Evolutionary conservation across 2,329 filamentous ascomycete species (phyloP).

Genomic region (Colletotrichum nymphaeae): DNA sequence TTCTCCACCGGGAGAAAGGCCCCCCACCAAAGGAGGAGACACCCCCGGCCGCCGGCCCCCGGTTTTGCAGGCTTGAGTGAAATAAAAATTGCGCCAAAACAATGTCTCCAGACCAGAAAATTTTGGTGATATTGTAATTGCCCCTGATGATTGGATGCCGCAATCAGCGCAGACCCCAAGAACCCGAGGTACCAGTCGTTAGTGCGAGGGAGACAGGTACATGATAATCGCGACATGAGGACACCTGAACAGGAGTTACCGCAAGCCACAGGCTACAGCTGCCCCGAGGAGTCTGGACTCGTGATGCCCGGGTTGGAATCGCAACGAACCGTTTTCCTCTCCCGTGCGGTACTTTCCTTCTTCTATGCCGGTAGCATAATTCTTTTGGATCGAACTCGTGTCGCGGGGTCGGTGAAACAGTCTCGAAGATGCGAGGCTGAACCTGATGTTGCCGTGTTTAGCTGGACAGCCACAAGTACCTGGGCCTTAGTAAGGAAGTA

Average conservation of each 20-base stretch:
- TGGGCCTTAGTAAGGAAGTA: background rate
- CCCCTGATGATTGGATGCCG: slow-evolving; percentile 24
- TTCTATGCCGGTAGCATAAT: background rate
- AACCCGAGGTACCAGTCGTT: background rate
- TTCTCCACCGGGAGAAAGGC: slow-evolving; percentile 6
- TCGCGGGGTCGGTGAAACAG: slow-evolving; percentile 7
- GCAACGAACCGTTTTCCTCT: background rate
- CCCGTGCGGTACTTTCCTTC: slow-evolving; percentile 6
- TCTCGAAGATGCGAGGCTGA: background rate
- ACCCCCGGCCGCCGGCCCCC: slow-evolving; percentile 6
- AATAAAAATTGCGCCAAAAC: slow-evolving; percentile 1
- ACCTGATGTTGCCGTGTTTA: background rate
- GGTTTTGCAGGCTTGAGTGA: background rate
- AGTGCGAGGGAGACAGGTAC: background rate
- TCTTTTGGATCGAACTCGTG: background rate
- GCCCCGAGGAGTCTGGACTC: background rate
- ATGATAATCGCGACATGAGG: background rate
- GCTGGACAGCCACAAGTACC: background rate
- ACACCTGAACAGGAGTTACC: background rate
- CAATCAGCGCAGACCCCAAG: background rate
- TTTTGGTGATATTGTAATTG: slow-evolving; percentile 26
- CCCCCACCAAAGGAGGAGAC: background rate
- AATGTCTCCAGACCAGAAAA: slow-evolving; percentile 26
- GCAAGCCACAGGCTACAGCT: background rate
- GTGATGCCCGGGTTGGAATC: background rate